A percentile compares a stretch with the other conserved stretches of the same genome.
Conservation (phyloP, 306 rosid genomes). For the Heteromeles arbutifolia region DNA sequence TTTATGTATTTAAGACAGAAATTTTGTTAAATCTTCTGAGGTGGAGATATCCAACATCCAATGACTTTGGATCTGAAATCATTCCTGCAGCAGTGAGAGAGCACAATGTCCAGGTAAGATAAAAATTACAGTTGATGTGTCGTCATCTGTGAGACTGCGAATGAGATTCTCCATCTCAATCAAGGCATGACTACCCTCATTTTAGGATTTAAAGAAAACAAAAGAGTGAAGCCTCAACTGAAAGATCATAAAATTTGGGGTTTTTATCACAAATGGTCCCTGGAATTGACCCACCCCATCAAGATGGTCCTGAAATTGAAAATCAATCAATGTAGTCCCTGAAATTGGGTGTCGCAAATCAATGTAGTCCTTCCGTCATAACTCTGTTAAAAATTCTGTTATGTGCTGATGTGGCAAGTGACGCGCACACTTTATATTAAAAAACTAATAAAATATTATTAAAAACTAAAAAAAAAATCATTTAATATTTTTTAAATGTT, state of each 20-base stretch:
- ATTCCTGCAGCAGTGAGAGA: constrained; percentile 84
- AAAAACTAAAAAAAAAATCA: too few species aligned
- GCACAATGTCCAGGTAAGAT: constrained; percentile 69
- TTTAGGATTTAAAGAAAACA: not conserved
- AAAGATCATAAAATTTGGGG: not conserved
- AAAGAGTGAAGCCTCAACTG: not conserved
- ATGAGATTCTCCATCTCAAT: not conserved
- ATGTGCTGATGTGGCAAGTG: too few species aligned
- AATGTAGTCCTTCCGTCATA: too few species aligned
- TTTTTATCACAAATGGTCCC: too few species aligned
- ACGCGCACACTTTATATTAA: too few species aligned
- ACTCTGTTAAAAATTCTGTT: too few species aligned
- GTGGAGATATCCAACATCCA: constrained; percentile 79
- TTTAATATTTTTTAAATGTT: too few species aligned
- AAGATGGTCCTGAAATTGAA: too few species aligned
- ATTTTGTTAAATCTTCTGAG: constrained; percentile 65
- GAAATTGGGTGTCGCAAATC: too few species aligned
- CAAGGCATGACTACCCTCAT: not conserved
- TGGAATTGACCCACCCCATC: too few species aligned
- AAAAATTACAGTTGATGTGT: not conserved
- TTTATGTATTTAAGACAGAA: constrained; percentile 76
- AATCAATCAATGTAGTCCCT: too few species aligned
- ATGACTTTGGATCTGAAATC: constrained; percentile 95
- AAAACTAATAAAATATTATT: too few species aligned
- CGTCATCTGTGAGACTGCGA: not conserved